Percentiles rank a stretch among this genome's conserved stretches.
phyloP scores from a whole-genome alignment of 495 filamentous ascomycete genomes.

The Pyronema omphalodes region DNA sequence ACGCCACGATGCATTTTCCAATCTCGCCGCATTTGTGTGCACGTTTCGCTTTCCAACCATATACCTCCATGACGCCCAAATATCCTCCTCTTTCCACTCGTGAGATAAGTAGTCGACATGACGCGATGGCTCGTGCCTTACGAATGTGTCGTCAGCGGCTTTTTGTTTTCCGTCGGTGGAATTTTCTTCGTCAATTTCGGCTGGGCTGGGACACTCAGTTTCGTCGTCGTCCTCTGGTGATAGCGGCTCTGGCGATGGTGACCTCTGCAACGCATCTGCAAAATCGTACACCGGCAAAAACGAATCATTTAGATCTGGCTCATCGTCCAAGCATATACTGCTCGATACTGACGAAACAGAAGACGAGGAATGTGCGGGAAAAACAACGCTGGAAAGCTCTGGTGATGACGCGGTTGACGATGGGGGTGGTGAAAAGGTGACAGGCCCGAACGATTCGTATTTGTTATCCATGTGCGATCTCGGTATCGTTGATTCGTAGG shows the following conservation, averaged over 20 bases:
- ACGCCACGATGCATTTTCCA: constrained; percentile 96
- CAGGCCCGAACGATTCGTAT: constrained; percentile 5
- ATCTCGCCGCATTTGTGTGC: constrained; percentile 59
- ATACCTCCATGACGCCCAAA: constrained; percentile 93
- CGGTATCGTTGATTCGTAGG: constrained; percentile 12
- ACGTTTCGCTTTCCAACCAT: constrained; percentile 58
- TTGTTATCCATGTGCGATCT: constrained; percentile 10
- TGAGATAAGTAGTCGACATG: constrained; percentile 96
- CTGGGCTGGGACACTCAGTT: background rate
- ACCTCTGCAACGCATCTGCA: constrained; percentile 1
- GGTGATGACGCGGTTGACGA: constrained; percentile 20
- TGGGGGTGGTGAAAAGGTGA: constrained; percentile 13
- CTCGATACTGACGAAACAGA: constrained; percentile 20
- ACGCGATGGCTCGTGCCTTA: constrained; percentile 58
- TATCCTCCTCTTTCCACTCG: constrained; percentile 90
- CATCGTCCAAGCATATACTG: constrained; percentile 19
- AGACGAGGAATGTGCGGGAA: constrained; percentile 14
- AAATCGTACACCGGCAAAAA: constrained; percentile 22
- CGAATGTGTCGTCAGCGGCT: constrained; percentile 63
- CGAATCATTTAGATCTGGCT: constrained; percentile 16
- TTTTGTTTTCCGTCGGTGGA: constrained; percentile 9
- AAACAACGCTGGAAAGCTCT: constrained; percentile 18
- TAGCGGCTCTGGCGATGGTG: background rate
- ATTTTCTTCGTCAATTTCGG: constrained; percentile 1
- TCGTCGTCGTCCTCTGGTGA: background rate